A percentile compares a stretch with the other conserved stretches of the same genome.
phyloP scores from a whole-genome alignment of 768 basidiomycete species.

The Boletus speciosus region DNA sequence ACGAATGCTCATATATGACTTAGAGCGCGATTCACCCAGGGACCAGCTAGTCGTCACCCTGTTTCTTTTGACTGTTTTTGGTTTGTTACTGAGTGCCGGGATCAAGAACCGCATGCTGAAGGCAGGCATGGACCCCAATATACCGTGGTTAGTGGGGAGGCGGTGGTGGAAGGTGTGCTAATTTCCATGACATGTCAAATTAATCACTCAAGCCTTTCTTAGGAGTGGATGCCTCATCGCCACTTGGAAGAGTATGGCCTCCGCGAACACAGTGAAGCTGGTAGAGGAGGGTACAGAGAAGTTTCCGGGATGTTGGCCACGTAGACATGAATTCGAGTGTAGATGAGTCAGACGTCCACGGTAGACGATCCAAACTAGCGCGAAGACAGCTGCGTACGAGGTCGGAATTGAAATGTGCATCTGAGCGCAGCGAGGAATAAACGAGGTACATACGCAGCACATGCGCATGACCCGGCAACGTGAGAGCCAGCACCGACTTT shows the following conservation, averaged over 20 bases:
- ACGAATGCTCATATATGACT: conserved; percentile 22
- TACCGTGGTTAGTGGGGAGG: conserved; percentile 60
- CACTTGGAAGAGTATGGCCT: conserved; percentile 52
- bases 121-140: conserved; percentile 63
- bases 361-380: not conserved
- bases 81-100: conserved; percentile 78
- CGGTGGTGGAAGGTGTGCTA: conserved; percentile 82
- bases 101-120: conserved; percentile 80
- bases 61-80: conserved; percentile 85
- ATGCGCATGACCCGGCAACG: conserved; percentile 6
- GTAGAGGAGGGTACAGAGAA: conserved; percentile 44
- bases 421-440: conserved; percentile 15
- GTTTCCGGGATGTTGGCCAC: conserved; percentile 32
- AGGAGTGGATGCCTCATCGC: conserved; percentile 46
- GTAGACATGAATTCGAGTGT: conserved; percentile 10
- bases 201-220: conserved; percentile 16
- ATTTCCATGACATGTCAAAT: conserved; percentile 16
- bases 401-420: not conserved
- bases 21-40: conserved; percentile 93
- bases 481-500: conserved; percentile 12
- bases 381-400: too few species aligned
- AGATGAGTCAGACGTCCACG: conserved; percentile 1
- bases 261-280: conserved; percentile 32
- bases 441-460: conserved; percentile 17
- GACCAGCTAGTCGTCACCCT: conserved; percentile 92